Percentiles rank a stretch among this genome's conserved stretches.
Evolutionary conservation across 805 yeast genomes (phyloP).

Genomic region (Saccharomycopsis sp.): DNA sequence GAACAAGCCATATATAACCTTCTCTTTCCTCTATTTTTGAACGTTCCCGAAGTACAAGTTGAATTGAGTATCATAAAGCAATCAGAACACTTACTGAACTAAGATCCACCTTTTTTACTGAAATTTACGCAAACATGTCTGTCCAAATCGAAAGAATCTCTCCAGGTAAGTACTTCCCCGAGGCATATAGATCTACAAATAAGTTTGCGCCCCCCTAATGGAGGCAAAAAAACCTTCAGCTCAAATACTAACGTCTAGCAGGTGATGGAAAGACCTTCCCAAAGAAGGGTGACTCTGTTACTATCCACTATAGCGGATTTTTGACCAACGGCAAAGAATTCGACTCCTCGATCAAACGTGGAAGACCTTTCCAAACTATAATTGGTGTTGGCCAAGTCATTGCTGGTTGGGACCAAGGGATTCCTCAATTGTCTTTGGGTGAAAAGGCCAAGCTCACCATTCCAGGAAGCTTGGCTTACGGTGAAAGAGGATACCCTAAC

Average conservation of each 20-base stretch:
- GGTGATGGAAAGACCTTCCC: conserved; percentile 83
- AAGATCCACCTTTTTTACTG: background rate
- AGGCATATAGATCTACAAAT: too few relatives aligned
- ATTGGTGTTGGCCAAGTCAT: conserved; percentile 98
- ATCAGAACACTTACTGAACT: too few relatives aligned
- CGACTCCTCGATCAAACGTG: conserved; percentile 93
- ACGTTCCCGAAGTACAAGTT: too few relatives aligned
- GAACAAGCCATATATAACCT: too few relatives aligned
- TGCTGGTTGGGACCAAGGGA: conserved; percentile 94
- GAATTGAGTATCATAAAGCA: too few relatives aligned
- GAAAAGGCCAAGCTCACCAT: conserved; percentile 89
- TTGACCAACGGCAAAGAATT: conserved; percentile 93
- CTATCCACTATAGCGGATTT: conserved; percentile 95
- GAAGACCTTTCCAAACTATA: conserved; percentile 87
- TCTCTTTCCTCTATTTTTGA: too few relatives aligned
- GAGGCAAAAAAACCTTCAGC: background rate
- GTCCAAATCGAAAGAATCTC: conserved; percentile 31
- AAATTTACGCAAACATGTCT: conserved; percentile 23
- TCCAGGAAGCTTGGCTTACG: conserved; percentile 91
- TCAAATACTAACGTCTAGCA: conserved; percentile 2
- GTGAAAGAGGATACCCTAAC: conserved; percentile 93
- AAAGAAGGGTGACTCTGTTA: conserved; percentile 76
- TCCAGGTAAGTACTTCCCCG: conserved; percentile 27
- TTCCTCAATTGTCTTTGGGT: conserved; percentile 87
- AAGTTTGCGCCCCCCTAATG: too few relatives aligned